Evolutionary conservation across 2,329 filamentous ascomycete genomes (phyloP).

Genomic region (Alternaria alternata): DNA sequence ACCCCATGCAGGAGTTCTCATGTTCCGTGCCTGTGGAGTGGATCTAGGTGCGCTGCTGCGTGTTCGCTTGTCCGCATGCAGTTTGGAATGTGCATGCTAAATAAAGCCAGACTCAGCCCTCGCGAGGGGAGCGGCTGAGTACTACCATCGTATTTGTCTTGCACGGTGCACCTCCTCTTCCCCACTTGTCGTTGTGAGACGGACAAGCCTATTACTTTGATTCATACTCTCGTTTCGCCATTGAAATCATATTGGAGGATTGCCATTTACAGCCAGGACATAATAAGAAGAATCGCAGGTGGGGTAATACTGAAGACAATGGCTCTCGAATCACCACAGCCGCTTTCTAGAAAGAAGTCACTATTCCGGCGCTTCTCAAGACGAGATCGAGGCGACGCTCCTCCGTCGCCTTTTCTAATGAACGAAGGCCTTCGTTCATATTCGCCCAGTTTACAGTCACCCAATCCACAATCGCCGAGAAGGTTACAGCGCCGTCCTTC

Average conservation of each 20-base stretch:
- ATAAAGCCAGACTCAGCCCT: constrained; percentile 22
- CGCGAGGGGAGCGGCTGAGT: constrained; percentile 19
- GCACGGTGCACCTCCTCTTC: constrained; percentile 4
- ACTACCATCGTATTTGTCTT: constrained; percentile 7
- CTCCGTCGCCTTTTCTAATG: constrained; percentile 13
- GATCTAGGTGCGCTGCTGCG: constrained; percentile 13
- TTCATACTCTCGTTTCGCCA: constrained; percentile 1
- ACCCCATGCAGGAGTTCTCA: constrained; percentile 1
- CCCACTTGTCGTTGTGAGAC: constrained; percentile 7
- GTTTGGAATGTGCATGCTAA: constrained; percentile 14
- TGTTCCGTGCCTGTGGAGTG: constrained; percentile 6
- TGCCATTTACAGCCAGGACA: background rate
- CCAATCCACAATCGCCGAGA: constrained; percentile 1
- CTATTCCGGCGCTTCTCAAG: constrained; percentile 31
- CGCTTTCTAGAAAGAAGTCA: constrained; percentile 25
- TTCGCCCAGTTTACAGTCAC: background rate
- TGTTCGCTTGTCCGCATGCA: constrained; percentile 8
- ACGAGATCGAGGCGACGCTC: constrained; percentile 15
- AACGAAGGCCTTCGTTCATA: constrained; percentile 1
- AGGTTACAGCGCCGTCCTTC: constrained; percentile 16
- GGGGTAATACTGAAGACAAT: constrained; percentile 18
- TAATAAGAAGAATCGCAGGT: constrained; percentile 5
- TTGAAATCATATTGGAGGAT: background rate
- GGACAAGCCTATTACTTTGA: constrained; percentile 1
- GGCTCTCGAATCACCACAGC: constrained; percentile 22